A percentile compares a stretch with the other conserved stretches of the same genome.
These are phyloP conservation scores for Ceratocystiopsis sp. DNA, from an alignment of 2,329 filamentous ascomycete species.

Conservation along the genomic window DNA sequence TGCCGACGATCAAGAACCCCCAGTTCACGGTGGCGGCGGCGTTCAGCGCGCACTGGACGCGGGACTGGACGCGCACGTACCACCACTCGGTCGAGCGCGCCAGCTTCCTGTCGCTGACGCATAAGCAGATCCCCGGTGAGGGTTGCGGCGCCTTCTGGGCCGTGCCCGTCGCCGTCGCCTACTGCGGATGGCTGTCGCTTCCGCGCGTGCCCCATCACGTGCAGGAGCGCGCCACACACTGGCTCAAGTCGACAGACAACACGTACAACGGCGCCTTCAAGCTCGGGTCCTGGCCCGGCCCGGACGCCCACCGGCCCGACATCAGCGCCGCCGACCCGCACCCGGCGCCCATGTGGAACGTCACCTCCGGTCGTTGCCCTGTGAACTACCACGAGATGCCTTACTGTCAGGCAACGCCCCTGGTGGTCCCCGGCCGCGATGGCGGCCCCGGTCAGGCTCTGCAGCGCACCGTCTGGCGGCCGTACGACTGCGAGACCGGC, in stretches of 20 bases:
- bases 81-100: conserved; percentile 3
- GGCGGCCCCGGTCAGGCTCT: conserved; percentile 2
- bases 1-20: conserved; percentile 1
- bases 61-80: conserved; percentile 6
- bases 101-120: conserved; percentile 4
- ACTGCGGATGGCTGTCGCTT: conserved; percentile 6
- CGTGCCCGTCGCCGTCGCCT: conserved; percentile 4
- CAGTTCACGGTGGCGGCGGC: neutral
- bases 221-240: neutral
- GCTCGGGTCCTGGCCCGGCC: neutral
- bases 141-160: conserved; percentile 10
- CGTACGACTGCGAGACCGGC: conserved; percentile 4
- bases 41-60: conserved; percentile 4
- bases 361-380: conserved; percentile 6
- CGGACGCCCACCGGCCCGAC: neutral
- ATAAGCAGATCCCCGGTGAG: conserved; percentile 8
- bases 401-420: conserved; percentile 3
- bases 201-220: conserved; percentile 3
- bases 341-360: conserved; percentile 4
- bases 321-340: neutral
- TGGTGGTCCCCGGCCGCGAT: neutral
- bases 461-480: conserved; percentile 5
- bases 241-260: conserved; percentile 1
- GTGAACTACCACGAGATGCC: conserved; percentile 6
- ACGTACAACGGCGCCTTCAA: conserved; percentile 1